phyloP scores from a whole-genome alignment of 495 filamentous ascomycete genomes.

The Penicillium daleae region DNA sequence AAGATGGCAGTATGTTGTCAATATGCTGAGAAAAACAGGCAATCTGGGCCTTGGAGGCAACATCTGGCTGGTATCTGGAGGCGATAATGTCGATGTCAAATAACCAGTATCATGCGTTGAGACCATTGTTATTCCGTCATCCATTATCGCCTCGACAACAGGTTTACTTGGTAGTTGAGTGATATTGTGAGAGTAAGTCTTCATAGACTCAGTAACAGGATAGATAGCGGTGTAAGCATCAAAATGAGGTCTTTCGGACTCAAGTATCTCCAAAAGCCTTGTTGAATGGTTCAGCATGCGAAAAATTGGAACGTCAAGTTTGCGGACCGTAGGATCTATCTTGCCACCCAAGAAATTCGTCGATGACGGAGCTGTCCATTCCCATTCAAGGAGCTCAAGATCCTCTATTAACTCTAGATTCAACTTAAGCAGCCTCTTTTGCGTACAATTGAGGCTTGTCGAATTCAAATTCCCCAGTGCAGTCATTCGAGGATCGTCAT shows the following conservation, averaged over 20 bases:
- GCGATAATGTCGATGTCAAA: constrained; percentile 3
- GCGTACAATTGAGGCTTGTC: background rate
- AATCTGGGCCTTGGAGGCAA: constrained; percentile 6
- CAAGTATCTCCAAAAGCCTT: constrained; percentile 23
- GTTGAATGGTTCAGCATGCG: constrained; percentile 28
- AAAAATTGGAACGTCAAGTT: constrained; percentile 24
- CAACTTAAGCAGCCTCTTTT: constrained; percentile 21
- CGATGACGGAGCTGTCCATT: background rate
- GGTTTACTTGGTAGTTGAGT: background rate
- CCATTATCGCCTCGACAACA: background rate
- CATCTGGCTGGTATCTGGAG: background rate
- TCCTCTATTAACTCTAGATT: constrained; percentile 26
- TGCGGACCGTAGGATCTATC: background rate
- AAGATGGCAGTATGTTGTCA: constrained; percentile 26
- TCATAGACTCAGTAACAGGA: background rate
- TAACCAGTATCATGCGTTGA: constrained; percentile 21
- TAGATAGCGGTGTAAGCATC: background rate
- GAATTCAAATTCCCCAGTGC: background rate
- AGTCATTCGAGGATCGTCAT: background rate
- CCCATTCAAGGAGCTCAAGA: constrained; percentile 21
- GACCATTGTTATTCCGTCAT: constrained; percentile 8
- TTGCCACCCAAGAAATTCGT: constrained; percentile 5
- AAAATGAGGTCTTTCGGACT: background rate
- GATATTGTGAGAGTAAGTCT: background rate
- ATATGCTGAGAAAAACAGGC: constrained; percentile 14